A percentile compares a stretch with the other conserved stretches of the same genome.
Conservation (phyloP, 2,329 filamentous ascomycete genomes). For the Sporothrix mexicana region DNA sequence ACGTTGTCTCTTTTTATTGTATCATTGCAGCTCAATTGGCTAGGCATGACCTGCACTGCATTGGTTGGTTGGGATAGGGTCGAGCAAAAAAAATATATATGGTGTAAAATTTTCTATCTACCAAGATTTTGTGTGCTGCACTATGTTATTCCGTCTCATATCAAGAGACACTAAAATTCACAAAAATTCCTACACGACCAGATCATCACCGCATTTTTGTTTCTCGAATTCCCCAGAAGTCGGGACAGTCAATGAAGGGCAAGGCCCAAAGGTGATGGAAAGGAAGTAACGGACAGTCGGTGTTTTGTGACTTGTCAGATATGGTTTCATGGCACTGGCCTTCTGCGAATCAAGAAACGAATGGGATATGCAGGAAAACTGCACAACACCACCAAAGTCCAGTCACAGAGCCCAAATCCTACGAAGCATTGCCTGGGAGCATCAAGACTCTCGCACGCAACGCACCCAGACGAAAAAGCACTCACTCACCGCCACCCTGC, state of each 20-base stretch:
- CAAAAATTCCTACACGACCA: too few relatives aligned
- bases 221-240: too few relatives aligned
- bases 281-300: neutral
- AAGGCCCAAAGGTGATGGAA: neutral
- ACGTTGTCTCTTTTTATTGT: too few relatives aligned
- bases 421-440: neutral
- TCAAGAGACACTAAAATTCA: too few relatives aligned
- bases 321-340: neutral
- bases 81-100: too few relatives aligned
- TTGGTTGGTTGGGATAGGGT: too few relatives aligned
- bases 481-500: conserved; percentile 28
- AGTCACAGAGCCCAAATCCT: neutral
- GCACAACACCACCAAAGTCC: neutral
- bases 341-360: neutral
- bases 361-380: neutral
- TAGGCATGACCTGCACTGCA: too few relatives aligned
- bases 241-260: neutral
- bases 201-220: too few relatives aligned
- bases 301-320: conserved; percentile 24
- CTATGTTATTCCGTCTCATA: too few relatives aligned
- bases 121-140: too few relatives aligned
- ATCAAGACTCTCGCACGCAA: neutral
- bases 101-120: too few relatives aligned
- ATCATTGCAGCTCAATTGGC: too few relatives aligned
- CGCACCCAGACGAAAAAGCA: conserved; percentile 37